Conservation (phyloP, 2,329 filamentous ascomycete genomes). For the Elsinoe ampelina region DNA sequence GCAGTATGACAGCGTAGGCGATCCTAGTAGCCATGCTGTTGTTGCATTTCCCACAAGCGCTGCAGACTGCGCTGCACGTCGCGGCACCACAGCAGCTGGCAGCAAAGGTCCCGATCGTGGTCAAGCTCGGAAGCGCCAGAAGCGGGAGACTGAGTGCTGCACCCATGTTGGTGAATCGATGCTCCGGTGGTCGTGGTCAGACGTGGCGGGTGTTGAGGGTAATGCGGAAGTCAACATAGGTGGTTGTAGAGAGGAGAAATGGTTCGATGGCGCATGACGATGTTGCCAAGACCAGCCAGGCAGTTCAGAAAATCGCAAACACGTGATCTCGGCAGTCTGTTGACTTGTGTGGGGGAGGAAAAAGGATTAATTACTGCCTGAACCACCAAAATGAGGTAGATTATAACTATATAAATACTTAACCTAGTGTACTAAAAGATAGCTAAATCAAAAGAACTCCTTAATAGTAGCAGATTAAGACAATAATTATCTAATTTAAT, state of each 20-base stretch:
- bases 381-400: no score
- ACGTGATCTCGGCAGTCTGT: no score
- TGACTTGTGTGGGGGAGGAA: no score
- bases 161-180: conserved; percentile 57
- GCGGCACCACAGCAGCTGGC: conserved; percentile 94
- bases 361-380: no score
- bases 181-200: background rate
- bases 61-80: conserved; percentile 92
- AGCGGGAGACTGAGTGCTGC: conserved; percentile 83
- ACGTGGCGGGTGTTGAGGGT: background rate
- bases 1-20: conserved; percentile 71
- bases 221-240: no score
- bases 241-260: background rate
- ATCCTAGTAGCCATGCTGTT: conserved; percentile 97
- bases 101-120: conserved; percentile 70
- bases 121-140: conserved; percentile 74
- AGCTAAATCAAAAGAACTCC: no score
- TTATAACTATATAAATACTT: no score
- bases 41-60: conserved; percentile 90
- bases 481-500: no score
- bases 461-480: no score
- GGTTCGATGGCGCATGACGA: conserved; percentile 11
- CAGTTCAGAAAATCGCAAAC: no score
- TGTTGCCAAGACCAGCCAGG: background rate
- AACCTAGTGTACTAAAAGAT: no score